Conservation (phyloP, 1,139 yeast species). For the Hyphopichia pseudoburtonii region DNA sequence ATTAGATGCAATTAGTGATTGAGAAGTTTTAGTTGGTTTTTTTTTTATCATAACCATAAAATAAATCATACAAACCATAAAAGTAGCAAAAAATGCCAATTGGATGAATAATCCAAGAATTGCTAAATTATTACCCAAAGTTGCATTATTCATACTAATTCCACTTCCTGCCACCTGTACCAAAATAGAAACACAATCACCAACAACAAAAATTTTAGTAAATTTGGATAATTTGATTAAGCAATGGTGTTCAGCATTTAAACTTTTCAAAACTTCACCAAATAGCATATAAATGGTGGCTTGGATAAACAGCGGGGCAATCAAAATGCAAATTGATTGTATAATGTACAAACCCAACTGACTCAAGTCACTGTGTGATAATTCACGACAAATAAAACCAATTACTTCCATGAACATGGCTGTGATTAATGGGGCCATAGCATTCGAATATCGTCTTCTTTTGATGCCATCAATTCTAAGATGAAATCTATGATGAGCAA, state of each 20-base stretch:
- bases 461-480: too few relatives aligned
- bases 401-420: slow-evolving; percentile 26
- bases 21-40: slow-evolving; percentile 5
- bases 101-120: slow-evolving; percentile 35
- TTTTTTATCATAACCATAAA: slow-evolving; percentile 8
- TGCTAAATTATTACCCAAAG: slow-evolving; percentile 21
- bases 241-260: slow-evolving; percentile 25
- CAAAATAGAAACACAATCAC: slow-evolving; percentile 41
- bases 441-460: too few relatives aligned
- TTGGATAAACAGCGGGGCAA: slow-evolving; percentile 46
- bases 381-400: slow-evolving; percentile 35
- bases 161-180: slow-evolving; percentile 50
- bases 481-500: too few relatives aligned
- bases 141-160: slow-evolving; percentile 11
- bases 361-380: slow-evolving; percentile 15
- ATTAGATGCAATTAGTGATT: slow-evolving; percentile 5
- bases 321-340: slow-evolving; percentile 31
- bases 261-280: slow-evolving; percentile 28
- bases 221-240: slow-evolving; percentile 28
- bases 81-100: slow-evolving; percentile 33
- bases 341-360: slow-evolving; percentile 28
- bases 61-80: slow-evolving; percentile 12
- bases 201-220: slow-evolving; percentile 41
- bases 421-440: slow-evolving; percentile 19
- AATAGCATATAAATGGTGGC: slow-evolving; percentile 47